Conservation (phyloP, 352 stramenopile genomes). For the Phytophthora idaei region DNA sequence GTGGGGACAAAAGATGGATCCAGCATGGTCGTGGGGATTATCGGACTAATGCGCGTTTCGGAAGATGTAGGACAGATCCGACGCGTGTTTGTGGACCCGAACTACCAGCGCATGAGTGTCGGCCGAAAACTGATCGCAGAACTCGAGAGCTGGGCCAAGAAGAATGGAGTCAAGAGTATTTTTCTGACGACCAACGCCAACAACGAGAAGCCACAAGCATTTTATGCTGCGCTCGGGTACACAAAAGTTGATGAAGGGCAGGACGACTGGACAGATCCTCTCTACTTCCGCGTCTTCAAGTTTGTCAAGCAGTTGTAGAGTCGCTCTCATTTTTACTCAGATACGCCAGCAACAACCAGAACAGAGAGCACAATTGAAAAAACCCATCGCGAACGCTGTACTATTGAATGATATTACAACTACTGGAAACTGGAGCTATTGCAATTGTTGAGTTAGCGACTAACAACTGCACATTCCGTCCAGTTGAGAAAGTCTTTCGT, state of each 20-base stretch:
- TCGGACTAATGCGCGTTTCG: slow-evolving; percentile 22
- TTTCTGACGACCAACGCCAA: slow-evolving; percentile 30
- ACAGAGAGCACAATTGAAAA: too few species aligned
- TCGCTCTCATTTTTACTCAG: background rate
- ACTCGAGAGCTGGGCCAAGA: slow-evolving; percentile 20
- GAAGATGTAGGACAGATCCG: slow-evolving; percentile 26
- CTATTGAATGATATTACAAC: too few species aligned
- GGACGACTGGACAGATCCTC: slow-evolving; percentile 11
- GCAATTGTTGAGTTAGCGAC: too few species aligned
- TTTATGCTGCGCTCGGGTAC: slow-evolving; percentile 35
- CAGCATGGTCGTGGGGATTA: slow-evolving; percentile 31
- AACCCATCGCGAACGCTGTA: too few species aligned
- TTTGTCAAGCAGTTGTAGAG: slow-evolving; percentile 23
- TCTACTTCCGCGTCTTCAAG: slow-evolving; percentile 26
- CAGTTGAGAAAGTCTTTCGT: too few species aligned
- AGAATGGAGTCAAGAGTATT: slow-evolving; percentile 20
- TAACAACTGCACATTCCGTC: too few species aligned
- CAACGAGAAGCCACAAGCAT: slow-evolving; percentile 14
- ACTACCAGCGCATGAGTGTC: slow-evolving; percentile 29
- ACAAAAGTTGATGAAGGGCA: slow-evolving; percentile 11
- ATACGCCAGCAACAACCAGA: too few species aligned
- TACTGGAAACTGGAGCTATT: too few species aligned
- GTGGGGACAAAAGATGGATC: slow-evolving; percentile 1
- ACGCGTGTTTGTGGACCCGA: slow-evolving; percentile 36
- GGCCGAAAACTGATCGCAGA: slow-evolving; percentile 28